Base-by-base conservation (phyloP, 1,284 basidiomycete genomes). In the Moesziomyces parantarcticus region DNA sequence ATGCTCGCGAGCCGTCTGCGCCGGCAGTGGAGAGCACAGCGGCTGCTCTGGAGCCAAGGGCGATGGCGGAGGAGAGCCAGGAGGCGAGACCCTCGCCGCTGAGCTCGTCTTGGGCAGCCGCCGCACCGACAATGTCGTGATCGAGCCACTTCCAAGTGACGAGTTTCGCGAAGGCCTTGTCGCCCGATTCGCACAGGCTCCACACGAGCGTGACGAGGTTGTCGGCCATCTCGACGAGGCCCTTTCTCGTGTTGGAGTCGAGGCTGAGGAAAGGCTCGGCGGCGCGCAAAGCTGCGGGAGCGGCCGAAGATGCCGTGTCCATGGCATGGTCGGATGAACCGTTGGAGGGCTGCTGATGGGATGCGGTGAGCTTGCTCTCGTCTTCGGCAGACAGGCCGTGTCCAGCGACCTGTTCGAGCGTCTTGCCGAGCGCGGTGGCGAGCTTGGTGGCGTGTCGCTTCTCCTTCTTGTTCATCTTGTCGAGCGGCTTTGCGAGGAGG, bases 381-480 rank as follows among this genome's bases (percentile, higher is more conserved):
- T 68, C 70, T 25, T 74, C 60, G 1, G 51, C 58, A 14, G 71
- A 53, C 18, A 70, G 54, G 1, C 65, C 61, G 3, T 65, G 64
- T 11, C 65, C 69, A 20, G 63, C 65, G 6, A 68, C 39, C 16
- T 58, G 50, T 10, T 72, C 69, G 32, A 75, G 48, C 1, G 56
- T 50, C 45, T 66, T 75, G 23, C 72, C 78, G 9, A 75, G 58
- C 18, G 50, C 46, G 16, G 69, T 58, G 1, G 66, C 69, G n/a
- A 80, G 61, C 44, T 79, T 82, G 26, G 79, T 67, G 4, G 77
- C 76, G 43, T 79, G 79, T 14, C 82, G 56, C 53, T 72, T 78
- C 52, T 83, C 78, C 69, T 83, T 83, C 43, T 78, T 75, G 66
- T 83, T 83, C 79, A 83, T 79, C 56, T 82, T 58, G 20, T 80